phyloP scores from a whole-genome alignment of 2,329 filamentous ascomycete species.

The Thielaviopsis cerberus region DNA sequence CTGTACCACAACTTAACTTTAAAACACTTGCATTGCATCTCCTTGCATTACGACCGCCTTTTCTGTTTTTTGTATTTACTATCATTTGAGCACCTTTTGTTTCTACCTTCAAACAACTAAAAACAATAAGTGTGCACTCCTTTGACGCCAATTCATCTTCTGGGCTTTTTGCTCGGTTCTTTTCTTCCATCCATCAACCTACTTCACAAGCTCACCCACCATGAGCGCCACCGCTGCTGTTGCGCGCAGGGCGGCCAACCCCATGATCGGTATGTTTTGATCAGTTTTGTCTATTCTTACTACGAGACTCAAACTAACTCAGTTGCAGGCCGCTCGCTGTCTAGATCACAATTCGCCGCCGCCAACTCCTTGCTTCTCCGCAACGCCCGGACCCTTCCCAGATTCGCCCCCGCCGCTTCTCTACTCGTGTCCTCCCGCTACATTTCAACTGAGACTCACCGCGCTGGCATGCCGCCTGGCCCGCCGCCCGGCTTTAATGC shows the following conservation, averaged over 20 bases:
- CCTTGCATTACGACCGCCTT: not conserved
- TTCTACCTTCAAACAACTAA: not conserved
- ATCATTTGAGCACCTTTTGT: not conserved
- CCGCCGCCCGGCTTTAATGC: constrained; percentile 77
- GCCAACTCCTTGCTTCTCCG: constrained; percentile 11
- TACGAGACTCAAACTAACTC: constrained; percentile 1
- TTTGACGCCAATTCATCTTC: not conserved
- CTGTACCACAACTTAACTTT: not conserved
- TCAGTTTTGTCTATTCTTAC: not conserved
- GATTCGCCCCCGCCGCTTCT: constrained; percentile 32
- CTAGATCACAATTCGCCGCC: constrained; percentile 11
- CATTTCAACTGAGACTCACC: constrained; percentile 41
- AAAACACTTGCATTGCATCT: not conserved
- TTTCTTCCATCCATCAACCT: not conserved
- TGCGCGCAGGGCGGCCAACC: constrained; percentile 8
- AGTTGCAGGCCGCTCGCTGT: constrained; percentile 10
- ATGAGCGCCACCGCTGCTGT: constrained; percentile 10
- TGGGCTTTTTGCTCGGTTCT: not conserved
- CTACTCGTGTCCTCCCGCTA: constrained; percentile 37
- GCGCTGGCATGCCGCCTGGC: constrained; percentile 29
- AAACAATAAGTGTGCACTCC: not conserved
- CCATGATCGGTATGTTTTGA: constrained; percentile 8
- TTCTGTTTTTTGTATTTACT: not conserved
- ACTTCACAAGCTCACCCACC: not conserved
- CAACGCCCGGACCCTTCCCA: constrained; percentile 4